Evolutionary conservation across 805 yeast species (phyloP).

Genomic region (Metschnikowia baotianmanensis): DNA sequence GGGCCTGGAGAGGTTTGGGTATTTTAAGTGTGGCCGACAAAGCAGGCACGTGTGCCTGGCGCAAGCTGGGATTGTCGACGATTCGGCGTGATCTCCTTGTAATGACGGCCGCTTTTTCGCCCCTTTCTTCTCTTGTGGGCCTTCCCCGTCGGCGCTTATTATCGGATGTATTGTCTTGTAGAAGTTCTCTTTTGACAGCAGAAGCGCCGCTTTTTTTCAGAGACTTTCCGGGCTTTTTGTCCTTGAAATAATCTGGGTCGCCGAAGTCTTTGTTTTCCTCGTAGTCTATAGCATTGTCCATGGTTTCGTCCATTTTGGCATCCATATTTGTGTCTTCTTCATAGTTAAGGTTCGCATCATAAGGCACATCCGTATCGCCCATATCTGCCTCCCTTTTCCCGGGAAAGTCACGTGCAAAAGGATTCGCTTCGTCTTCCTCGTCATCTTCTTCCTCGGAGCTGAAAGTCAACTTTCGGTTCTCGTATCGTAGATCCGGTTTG

Average conservation of each 20-base stretch:
- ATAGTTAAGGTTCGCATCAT: no score
- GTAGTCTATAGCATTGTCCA: no score
- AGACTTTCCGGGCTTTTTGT: no score
- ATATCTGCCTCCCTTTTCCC: no score
- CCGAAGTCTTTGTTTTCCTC: no score
- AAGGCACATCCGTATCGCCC: no score
- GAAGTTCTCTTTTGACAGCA: background rate
- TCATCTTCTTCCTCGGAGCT: constrained; percentile 19
- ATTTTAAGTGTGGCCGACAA: background rate
- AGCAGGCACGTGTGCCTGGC: constrained; percentile 8
- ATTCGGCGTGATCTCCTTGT: constrained; percentile 17
- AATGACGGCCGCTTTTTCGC: constrained; percentile 9
- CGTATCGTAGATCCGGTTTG: constrained; percentile 1
- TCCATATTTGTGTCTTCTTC: no score
- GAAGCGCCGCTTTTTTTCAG: background rate
- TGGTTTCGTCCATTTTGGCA: no score
- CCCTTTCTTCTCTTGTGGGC: constrained; percentile 16
- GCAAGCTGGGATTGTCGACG: constrained; percentile 16
- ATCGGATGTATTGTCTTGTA: background rate
- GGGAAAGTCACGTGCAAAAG: no score
- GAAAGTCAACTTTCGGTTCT: constrained; percentile 10
- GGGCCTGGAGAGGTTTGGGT: constrained; percentile 14
- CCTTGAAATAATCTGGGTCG: no score
- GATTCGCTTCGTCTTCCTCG: constrained; percentile 7
- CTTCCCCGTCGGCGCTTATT: constrained; percentile 19